phyloP scores from a whole-genome alignment of 495 filamentous ascomycete genomes.

The Physcia stellaris region DNA sequence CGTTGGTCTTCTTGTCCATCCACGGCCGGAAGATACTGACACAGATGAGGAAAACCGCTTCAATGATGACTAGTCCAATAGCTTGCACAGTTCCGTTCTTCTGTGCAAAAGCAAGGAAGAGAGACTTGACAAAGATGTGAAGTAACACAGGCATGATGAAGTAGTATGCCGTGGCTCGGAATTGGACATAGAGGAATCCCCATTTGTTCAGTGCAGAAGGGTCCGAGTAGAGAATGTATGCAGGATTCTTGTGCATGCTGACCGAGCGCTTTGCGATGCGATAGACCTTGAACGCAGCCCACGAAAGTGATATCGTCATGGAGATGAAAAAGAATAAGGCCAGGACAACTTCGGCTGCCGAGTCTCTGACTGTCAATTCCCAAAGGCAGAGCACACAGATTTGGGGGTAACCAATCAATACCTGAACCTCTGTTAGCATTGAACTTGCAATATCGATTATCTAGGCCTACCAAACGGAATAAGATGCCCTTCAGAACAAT shows the following conservation, averaged over 20 bases:
- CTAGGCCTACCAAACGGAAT: conserved; percentile 53
- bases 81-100: conserved; percentile 62
- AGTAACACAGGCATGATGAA: conserved; percentile 74
- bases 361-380: conserved; percentile 83
- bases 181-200: conserved; percentile 97
- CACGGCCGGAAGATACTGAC: conserved; percentile 77
- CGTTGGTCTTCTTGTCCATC: conserved; percentile 99
- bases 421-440: conserved; percentile 16
- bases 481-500: conserved; percentile 82
- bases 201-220: conserved; percentile 88
- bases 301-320: conserved; percentile 65
- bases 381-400: conserved; percentile 85
- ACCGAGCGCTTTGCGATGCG: conserved; percentile 78
- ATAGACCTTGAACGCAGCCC: conserved; percentile 83
- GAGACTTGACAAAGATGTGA: conserved; percentile 73
- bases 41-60: conserved; percentile 64
- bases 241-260: conserved; percentile 86
- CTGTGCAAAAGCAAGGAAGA: conserved; percentile 85
- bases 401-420: conserved; percentile 88
- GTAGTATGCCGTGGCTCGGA: conserved; percentile 92
- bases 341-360: conserved; percentile 72
- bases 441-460: neutral
- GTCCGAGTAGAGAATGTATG: conserved; percentile 95
- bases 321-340: conserved; percentile 83
- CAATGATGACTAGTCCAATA: conserved; percentile 72